Conservation (phyloP, 768 basidiomycete species). For the Suillus fuscotomentosus region DNA sequence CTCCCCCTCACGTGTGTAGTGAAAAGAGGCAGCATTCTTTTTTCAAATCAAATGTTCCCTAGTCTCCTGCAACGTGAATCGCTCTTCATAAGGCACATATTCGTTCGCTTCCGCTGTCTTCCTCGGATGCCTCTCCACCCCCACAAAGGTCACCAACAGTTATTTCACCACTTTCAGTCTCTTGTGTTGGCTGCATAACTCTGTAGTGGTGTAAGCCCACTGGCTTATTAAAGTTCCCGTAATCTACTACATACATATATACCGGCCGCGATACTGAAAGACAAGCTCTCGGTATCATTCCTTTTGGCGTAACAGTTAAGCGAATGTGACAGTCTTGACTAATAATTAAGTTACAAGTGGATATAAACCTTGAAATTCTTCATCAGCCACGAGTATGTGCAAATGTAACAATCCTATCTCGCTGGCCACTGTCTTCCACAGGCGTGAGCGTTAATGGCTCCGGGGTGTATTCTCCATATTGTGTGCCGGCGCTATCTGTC, state of each 20-base stretch:
- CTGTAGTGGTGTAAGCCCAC: neutral
- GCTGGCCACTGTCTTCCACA: slow-evolving; percentile 4
- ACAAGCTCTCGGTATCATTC: no score
- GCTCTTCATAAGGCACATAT: neutral
- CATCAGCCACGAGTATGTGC: neutral
- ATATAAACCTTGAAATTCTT: neutral
- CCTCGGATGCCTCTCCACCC: neutral
- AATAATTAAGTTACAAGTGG: no score
- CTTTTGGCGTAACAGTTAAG: no score
- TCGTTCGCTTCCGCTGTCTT: neutral
- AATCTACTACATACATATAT: no score
- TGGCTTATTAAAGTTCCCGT: no score
- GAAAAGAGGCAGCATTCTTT: no score
- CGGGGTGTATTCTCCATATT: slow-evolving; percentile 5
- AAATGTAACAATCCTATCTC: slow-evolving; percentile 9
- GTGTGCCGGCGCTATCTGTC: neutral
- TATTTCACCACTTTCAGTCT: neutral
- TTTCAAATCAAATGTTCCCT: no score
- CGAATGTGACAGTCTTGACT: no score
- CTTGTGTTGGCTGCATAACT: neutral
- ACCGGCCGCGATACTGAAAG: no score
- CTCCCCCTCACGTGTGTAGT: no score
- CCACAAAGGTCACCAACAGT: neutral
- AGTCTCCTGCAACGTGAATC: neutral
- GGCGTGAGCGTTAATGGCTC: slow-evolving; percentile 9